These are phyloP conservation scores for Neonectria sp. DNA, from an alignment of 2,329 filamentous ascomycete species.

Conservation along the genomic window DNA sequence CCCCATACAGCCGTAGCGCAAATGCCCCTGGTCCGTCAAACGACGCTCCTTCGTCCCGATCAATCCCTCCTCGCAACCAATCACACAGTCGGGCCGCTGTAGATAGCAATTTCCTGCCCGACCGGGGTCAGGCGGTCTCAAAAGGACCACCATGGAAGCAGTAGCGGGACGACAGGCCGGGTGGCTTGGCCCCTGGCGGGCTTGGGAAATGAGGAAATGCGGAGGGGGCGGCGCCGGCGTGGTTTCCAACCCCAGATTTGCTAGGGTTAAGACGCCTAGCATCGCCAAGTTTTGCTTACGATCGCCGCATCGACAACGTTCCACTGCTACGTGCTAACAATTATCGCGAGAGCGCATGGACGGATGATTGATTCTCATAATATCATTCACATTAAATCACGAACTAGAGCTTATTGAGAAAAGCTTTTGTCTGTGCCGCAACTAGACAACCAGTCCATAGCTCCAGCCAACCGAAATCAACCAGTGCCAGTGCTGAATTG, in stretches of 20 bases:
- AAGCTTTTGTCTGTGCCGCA: conserved; percentile 17
- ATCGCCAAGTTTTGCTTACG: too few species aligned
- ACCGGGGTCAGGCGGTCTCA: not conserved
- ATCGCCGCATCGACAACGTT: not conserved
- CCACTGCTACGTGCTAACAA: not conserved
- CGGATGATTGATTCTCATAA: not conserved
- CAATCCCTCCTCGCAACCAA: not conserved
- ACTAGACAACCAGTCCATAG: conserved; percentile 39
- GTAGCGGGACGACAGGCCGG: conserved; percentile 10
- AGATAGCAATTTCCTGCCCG: conserved; percentile 13
- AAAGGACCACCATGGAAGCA: not conserved
- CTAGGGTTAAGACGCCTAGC: conserved; percentile 12
- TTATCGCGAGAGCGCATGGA: not conserved
- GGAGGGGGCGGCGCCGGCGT: conserved; percentile 19
- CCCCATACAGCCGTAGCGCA: conserved; percentile 19
- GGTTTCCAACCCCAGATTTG: conserved; percentile 41
- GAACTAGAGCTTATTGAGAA: not conserved
- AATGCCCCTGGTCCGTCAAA: not conserved
- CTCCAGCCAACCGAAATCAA: conserved; percentile 32
- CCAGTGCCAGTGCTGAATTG: conserved; percentile 37
- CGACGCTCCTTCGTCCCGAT: conserved; percentile 1
- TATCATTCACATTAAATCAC: conserved; percentile 17
- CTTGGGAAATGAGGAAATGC: conserved; percentile 42
- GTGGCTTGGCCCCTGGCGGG: conserved; percentile 22
- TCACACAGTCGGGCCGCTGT: conserved; percentile 1